Base-by-base conservation (phyloP, 371 early-diverging fungal species). In the Mycotypha africana region DNA sequence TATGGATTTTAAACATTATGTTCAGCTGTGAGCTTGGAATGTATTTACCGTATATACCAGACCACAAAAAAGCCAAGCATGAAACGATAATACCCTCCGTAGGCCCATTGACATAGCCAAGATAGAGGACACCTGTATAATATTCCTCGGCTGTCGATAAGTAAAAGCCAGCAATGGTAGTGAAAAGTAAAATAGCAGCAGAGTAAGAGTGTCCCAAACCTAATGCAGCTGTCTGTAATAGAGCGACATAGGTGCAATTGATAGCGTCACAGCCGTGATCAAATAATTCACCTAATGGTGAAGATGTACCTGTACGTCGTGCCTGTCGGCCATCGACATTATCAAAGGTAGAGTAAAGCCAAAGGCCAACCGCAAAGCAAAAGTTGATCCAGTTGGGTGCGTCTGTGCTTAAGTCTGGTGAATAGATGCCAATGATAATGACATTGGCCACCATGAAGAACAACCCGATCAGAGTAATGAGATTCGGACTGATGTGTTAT, bases 251-350 rank as follows among this genome's bases (percentile, higher is more conserved):
- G 47, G 89, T 80, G 62, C 91, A 91, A 67, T 95, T 94, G 40
- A 95, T 69, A 14, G 96, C 92, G 57, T 95, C 96, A 61, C 93
- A 91, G 16, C 96, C 96, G 55, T 89, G 88, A 64, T 89, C 92
- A 70, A 92, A 96, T 24, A 99, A 74, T 73, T 98, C 97, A 20
- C 99, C 99, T 10, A 98, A 76, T 8, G 98, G 94, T 6, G 92
- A 91, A 1, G 88, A 85, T 1, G 90, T 78, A 15, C 89, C 87
- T 14, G 97, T 97, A 38, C 92, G 78, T 39, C 99, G 79, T 9
- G 99, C 99, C 66, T 99, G 99, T 70, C 92, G 91, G 35, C 99
- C 99, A 66, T 99, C 99, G 22, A 99, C 88, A 51, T 91, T 92
- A 73, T 99, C 99, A 58, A 96, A 86, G 15, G 95, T 92, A 45